Evolutionary conservation across 2,329 filamentous ascomycete species (phyloP).

Genomic region (Colletotrichum neosansevieriae): DNA sequence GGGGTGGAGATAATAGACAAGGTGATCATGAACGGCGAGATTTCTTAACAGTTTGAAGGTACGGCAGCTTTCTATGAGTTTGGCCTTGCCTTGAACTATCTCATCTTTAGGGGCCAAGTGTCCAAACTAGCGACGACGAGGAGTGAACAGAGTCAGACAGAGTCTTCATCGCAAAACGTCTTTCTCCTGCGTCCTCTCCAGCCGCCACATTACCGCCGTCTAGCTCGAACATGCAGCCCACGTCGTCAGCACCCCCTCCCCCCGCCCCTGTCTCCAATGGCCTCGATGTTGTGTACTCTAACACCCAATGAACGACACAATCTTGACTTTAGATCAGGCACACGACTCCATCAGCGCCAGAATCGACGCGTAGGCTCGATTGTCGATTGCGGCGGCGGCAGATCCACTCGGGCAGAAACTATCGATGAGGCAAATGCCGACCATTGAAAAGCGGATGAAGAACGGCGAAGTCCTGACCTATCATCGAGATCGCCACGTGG

Average conservation of each 20-base stretch:
- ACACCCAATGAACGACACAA: conserved; percentile 14
- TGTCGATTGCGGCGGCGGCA: too few species aligned
- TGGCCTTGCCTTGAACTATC: too few species aligned
- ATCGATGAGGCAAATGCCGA: conserved; percentile 46
- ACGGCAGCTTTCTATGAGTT: too few species aligned
- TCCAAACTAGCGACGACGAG: conserved; percentile 43
- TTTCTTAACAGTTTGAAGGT: conserved; percentile 40
- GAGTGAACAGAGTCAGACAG: conserved; percentile 45
- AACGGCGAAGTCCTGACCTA: conserved; percentile 46
- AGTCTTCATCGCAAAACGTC: conserved; percentile 42
- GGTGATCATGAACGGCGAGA: conserved; percentile 48
- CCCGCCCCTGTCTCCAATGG: background rate
- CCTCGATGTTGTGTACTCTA: conserved; percentile 27
- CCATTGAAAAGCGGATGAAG: conserved; percentile 42
- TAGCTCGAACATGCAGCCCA: conserved; percentile 44
- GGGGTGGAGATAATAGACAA: conserved; percentile 45
- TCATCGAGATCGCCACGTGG: conserved; percentile 47
- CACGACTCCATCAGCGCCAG: conserved; percentile 9
- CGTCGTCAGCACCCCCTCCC: conserved; percentile 41
- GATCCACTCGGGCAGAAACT: too few species aligned
- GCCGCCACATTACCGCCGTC: conserved; percentile 27
- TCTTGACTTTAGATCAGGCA: background rate
- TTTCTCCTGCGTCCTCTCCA: conserved; percentile 44
- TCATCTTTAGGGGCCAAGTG: too few species aligned
- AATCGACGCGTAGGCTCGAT: conserved; percentile 7